These are phyloP conservation scores for Nicotiana undulata DNA, from an alignment of 257 asterid genomes.

Conservation along the genomic window DNA sequence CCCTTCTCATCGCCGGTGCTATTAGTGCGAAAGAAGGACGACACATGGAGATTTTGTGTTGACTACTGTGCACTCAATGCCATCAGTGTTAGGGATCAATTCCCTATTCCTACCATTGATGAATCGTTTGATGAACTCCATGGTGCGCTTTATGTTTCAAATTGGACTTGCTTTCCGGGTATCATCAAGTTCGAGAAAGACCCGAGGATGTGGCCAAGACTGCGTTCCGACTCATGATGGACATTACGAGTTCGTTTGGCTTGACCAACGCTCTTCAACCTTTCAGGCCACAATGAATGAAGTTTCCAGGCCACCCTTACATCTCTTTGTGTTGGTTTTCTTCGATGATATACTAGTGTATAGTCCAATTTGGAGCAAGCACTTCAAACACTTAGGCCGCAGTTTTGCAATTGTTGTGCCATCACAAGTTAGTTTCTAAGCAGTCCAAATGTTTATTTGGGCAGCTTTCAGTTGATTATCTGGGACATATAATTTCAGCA, in stretches of 20 bases:
- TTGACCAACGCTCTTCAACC: background rate
- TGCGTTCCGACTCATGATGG: background rate
- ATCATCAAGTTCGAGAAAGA: too few species aligned
- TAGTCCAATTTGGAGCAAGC: too few species aligned
- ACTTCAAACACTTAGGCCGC: too few species aligned
- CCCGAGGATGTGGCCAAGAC: too few species aligned
- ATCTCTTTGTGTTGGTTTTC: background rate
- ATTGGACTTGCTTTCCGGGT: too few species aligned
- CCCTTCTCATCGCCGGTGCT: background rate
- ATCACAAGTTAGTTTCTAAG: too few species aligned
- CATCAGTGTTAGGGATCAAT: background rate
- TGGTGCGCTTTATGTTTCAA: background rate
- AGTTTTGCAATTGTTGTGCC: too few species aligned
- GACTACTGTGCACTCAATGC: background rate
- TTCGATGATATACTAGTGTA: background rate
- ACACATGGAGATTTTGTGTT: too few species aligned
- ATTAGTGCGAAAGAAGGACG: too few species aligned
- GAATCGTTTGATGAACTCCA: background rate
- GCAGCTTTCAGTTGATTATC: too few species aligned
- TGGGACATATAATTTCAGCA: too few species aligned
- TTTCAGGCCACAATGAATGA: background rate
- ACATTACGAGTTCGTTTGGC: background rate
- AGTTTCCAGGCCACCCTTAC: background rate
- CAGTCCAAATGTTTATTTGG: too few species aligned
- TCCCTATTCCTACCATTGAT: background rate